Base-by-base conservation (phyloP, 2,329 filamentous ascomycete species). In the Diplodia intermedia region DNA sequence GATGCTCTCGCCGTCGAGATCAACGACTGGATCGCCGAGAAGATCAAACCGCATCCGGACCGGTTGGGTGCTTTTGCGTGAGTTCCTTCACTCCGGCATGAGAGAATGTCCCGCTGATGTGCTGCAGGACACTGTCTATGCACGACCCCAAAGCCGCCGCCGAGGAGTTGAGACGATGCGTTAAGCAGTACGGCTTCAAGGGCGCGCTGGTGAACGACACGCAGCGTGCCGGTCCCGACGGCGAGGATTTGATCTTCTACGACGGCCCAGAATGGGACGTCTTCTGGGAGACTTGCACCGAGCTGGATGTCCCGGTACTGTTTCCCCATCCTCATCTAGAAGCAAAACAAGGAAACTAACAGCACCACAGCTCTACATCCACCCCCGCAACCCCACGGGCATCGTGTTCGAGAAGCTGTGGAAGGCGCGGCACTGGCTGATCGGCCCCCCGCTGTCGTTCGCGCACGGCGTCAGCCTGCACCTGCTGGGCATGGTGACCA, bases 171-270 rank as follows among this genome's bases (percentile, higher is more conserved):
- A 67, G 71, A 49, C 69, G 76, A 67, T 74, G 75, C 6, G 73
- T 78, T 0, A 76, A 73, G 50, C 71, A 77, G 61, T 69, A 85
- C 60, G 86, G 87, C n/a, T 90, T 90, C 79, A 84, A 86, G 69
- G 88, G 88, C 2, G 86, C 83, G 3, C 77, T 90, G 4, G 82
- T 90, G 9, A 76, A 78, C 60, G 75, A 77, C 63, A 76, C 73
- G 55, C 75, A 78, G 66, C 74, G 73, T 6, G 74, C 72, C n/a
- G 75, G 75, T 3, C 56, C 61, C 1, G 70, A 76, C 3, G 76
- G 71, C 15, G 73, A 75, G 40, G 73, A 73, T 40, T 75, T 76
- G 53, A 70, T 77, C 14, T 78, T 75, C 66, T 77, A 76, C 66
- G 76, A 78, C 60, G 74, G 71, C 1, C 72, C 74, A 6, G 73